Evolutionary conservation across 2,329 filamentous ascomycete genomes (phyloP).

Genomic region (Nemania diffusa): DNA sequence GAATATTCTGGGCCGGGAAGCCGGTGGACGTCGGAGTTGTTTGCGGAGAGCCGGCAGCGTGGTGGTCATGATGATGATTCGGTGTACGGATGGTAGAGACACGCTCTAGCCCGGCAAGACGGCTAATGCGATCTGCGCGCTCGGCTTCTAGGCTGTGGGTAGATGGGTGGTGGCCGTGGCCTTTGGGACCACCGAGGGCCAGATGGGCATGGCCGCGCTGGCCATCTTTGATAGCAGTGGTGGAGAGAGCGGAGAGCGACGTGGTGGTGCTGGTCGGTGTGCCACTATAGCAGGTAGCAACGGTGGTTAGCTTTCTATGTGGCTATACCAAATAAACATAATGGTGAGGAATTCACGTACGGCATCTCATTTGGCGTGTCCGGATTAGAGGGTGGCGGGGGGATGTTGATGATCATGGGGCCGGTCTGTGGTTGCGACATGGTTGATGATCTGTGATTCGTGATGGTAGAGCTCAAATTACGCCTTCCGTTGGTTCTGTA

Average conservation of each 20-base stretch:
- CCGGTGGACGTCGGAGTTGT: slow-evolving; percentile 62
- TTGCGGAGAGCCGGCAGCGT: slow-evolving; percentile 58
- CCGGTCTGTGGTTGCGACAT: slow-evolving; percentile 52
- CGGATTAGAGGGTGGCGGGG: slow-evolving; percentile 81
- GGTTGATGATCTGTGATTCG: slow-evolving; percentile 34
- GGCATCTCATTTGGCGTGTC: slow-evolving; percentile 91
- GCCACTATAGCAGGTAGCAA: slow-evolving; percentile 65
- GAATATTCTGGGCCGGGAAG: slow-evolving; percentile 55
- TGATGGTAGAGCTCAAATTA: slow-evolving; percentile 1
- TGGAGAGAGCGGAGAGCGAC: slow-evolving; percentile 89
- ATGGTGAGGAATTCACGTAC: slow-evolving; percentile 63
- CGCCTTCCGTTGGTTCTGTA: background rate
- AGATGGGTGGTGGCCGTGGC: slow-evolving; percentile 68
- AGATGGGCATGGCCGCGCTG: slow-evolving; percentile 82
- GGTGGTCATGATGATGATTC: slow-evolving; percentile 46
- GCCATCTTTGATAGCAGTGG: slow-evolving; percentile 95
- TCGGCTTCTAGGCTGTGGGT: slow-evolving; percentile 86
- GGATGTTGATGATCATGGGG: slow-evolving; percentile 84
- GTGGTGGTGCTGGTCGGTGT: slow-evolving; percentile 94
- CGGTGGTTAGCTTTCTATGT: slow-evolving; percentile 34
- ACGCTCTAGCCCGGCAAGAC: slow-evolving; percentile 89
- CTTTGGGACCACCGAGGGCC: slow-evolving; percentile 61
- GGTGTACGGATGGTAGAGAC: slow-evolving; percentile 78
- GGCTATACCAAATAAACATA: slow-evolving; percentile 24
- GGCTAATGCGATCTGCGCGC: slow-evolving; percentile 93